phyloP scores from a whole-genome alignment of 345 rosid species.

The Populus davidiana region DNA sequence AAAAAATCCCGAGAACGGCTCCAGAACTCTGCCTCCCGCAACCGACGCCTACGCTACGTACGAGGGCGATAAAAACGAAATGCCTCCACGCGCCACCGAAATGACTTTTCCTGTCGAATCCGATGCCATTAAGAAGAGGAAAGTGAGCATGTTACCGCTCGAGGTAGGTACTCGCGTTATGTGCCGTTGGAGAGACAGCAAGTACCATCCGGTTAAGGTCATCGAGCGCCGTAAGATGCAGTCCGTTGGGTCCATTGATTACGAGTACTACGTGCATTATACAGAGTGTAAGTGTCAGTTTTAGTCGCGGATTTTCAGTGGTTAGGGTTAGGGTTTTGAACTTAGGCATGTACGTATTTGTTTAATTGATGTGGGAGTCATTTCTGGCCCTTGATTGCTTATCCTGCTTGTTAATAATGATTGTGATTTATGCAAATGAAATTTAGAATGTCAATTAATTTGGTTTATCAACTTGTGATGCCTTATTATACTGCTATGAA shows the following conservation, averaged over 20 bases:
- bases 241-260: slow-evolving; percentile 52
- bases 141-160: slow-evolving; percentile 57
- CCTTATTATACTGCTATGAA: not conserved
- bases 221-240: slow-evolving; percentile 78
- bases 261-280: slow-evolving; percentile 97
- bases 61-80: slow-evolving; percentile 38
- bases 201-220: slow-evolving; percentile 92
- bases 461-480: not conserved
- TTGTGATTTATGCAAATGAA: not conserved
- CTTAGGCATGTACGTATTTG: not conserved
- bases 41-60: not conserved
- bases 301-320: not conserved
- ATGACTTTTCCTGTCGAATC: slow-evolving; percentile 31
- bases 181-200: slow-evolving; percentile 98
- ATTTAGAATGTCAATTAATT: not conserved
- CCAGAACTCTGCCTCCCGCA: slow-evolving; percentile 8
- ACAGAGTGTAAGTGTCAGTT: slow-evolving; percentile 69
- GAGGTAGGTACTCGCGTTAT: slow-evolving; percentile 95
- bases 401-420: not conserved
- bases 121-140: slow-evolving; percentile 64
- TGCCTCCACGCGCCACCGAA: slow-evolving; percentile 18
- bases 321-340: slow-evolving; percentile 24
- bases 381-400: not conserved
- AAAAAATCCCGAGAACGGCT: slow-evolving; percentile 41
- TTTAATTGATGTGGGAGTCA: slow-evolving; percentile 1